A percentile compares a stretch with the other conserved stretches of the same genome.
These are phyloP conservation scores for Lactarius deliciosus DNA, from an alignment of 768 basidiomycete species.

Conservation along the genomic window DNA sequence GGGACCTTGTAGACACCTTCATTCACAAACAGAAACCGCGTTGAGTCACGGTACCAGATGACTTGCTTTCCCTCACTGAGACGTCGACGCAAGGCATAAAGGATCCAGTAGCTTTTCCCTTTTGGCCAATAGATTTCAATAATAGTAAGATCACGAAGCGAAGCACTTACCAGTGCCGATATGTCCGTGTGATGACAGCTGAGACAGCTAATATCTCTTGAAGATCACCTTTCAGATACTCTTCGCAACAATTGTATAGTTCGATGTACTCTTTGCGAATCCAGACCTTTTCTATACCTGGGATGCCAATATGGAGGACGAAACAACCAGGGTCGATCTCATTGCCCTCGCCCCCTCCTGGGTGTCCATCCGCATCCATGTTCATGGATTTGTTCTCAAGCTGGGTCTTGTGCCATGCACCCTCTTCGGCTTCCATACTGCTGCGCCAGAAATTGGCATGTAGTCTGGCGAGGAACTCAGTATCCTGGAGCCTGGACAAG, in stretches of 20 bases:
- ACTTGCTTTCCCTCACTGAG: neutral
- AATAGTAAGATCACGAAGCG: neutral
- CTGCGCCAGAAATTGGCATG: neutral
- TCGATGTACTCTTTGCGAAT: neutral
- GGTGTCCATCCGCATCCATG: neutral
- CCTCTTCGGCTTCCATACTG: neutral
- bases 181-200: neutral
- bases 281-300: neutral
- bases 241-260: neutral
- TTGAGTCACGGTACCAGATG: neutral
- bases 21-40: neutral
- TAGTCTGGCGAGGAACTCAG: neutral
- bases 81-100: neutral
- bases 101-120: neutral
- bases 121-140: neutral
- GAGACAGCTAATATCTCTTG: neutral
- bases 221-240: neutral
- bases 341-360: neutral
- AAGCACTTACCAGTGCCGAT: neutral
- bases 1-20: neutral
- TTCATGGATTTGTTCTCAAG: neutral
- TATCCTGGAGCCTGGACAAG: neutral
- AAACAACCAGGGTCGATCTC: neutral
- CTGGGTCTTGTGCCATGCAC: neutral
- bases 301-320: neutral